Evolutionary conservation across 208 protist species (phyloP).

Genomic region (Entamoeba histolytica): DNA sequence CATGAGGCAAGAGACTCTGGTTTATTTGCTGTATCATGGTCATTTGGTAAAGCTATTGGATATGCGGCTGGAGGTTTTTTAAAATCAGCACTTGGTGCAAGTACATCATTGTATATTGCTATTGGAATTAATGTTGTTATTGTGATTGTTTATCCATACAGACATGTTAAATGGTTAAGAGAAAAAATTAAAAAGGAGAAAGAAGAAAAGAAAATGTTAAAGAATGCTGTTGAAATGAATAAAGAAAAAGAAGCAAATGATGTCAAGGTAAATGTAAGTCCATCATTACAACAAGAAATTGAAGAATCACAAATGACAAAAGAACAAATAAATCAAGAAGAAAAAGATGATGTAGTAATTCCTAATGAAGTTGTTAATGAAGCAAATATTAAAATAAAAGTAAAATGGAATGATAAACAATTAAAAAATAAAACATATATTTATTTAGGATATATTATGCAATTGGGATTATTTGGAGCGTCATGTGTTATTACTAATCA

Average conservation of each 20-base stretch:
- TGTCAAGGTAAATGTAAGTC: background rate
- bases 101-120: background rate
- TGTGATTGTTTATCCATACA: background rate
- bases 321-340: background rate
- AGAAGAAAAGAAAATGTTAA: background rate
- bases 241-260: background rate
- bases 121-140: background rate
- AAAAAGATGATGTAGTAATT: background rate
- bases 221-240: background rate
- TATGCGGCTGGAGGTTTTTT: background rate
- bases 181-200: background rate
- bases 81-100: background rate
- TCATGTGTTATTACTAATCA: background rate
- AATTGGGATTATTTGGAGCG: background rate
- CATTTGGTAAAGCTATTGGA: background rate
- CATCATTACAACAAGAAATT: background rate
- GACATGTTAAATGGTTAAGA: background rate
- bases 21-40: background rate
- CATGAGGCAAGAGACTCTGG: background rate
- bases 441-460: background rate
- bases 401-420: background rate
- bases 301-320: background rate
- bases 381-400: background rate
- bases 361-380: background rate
- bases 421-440: background rate